Evolutionary conservation across 306 rosid genomes (phyloP).

Genomic region (Acacia confusa): DNA sequence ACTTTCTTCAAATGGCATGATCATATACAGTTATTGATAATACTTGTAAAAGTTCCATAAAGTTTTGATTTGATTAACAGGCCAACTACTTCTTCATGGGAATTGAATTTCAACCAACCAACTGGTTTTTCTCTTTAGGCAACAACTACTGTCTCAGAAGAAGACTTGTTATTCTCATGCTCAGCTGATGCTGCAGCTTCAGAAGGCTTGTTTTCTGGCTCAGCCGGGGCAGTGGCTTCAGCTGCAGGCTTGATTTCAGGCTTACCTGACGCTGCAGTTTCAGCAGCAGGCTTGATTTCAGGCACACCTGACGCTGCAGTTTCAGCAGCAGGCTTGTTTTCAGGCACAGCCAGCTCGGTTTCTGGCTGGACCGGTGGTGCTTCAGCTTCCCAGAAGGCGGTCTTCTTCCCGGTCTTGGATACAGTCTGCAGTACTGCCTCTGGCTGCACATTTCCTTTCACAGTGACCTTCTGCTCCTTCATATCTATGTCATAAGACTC

Average conservation of each 20-base stretch:
- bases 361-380: constrained; percentile 30
- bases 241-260: constrained; percentile 47
- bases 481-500: constrained; percentile 85
- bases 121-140: constrained; percentile 36
- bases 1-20: not conserved
- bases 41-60: not conserved
- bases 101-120: not conserved
- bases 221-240: constrained; percentile 23
- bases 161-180: constrained; percentile 38
- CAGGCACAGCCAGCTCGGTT: constrained; percentile 44
- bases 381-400: constrained; percentile 77
- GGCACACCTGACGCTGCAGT: constrained; percentile 36
- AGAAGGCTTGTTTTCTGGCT: constrained; percentile 41
- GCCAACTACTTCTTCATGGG: constrained; percentile 24
- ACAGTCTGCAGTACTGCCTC: constrained; percentile 83
- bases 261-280: constrained; percentile 38
- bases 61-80: constrained; percentile 10
- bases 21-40: constrained; percentile 10
- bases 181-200: constrained; percentile 38
- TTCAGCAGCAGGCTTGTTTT: constrained; percentile 51
- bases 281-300: constrained; percentile 51
- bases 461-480: constrained; percentile 91
- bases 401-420: constrained; percentile 93
- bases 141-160: constrained; percentile 52
- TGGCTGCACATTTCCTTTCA: constrained; percentile 70